These are phyloP conservation scores for Oryza nivara DNA, from an alignment of 176 grass and related monocot genomes.

Conservation along the genomic window DNA sequence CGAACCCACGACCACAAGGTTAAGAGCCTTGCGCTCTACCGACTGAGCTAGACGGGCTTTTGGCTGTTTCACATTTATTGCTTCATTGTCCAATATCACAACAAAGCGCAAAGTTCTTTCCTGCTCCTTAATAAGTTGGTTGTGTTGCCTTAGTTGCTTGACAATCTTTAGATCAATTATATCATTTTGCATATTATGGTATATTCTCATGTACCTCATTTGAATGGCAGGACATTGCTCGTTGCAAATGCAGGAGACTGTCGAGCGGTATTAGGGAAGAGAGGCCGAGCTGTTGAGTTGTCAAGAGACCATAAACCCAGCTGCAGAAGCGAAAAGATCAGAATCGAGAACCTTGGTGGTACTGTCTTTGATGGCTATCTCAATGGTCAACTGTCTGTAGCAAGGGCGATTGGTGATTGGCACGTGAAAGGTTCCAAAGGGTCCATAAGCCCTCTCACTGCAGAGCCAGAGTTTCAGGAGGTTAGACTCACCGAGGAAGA, in stretches of 20 bases:
- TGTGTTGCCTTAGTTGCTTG: slow-evolving; percentile 19
- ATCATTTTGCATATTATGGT: slow-evolving; percentile 31
- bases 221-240: slow-evolving; percentile 71
- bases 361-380: slow-evolving; percentile 80
- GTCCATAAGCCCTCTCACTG: slow-evolving; percentile 63
- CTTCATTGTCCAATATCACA: slow-evolving; percentile 24
- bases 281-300: slow-evolving; percentile 80
- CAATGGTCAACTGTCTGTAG: slow-evolving; percentile 90
- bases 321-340: slow-evolving; percentile 69
- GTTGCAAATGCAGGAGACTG: slow-evolving; percentile 92
- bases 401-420: slow-evolving; percentile 91
- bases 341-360: slow-evolving; percentile 88
- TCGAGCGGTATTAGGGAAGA: slow-evolving; percentile 83
- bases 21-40: slow-evolving; percentile 23
- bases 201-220: slow-evolving; percentile 38
- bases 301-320: slow-evolving; percentile 87
- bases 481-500: slow-evolving; percentile 73
- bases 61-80: slow-evolving; percentile 18
- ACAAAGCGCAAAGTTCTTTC: slow-evolving; percentile 30
- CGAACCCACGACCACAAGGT: slow-evolving; percentile 67
- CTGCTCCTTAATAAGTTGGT: slow-evolving; percentile 32
- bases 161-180: slow-evolving; percentile 24
- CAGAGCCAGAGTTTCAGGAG: slow-evolving; percentile 85
- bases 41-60: slow-evolving; percentile 8
- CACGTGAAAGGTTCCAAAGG: slow-evolving; percentile 91